Conservation (phyloP, 768 basidiomycete species). For the Saitozyma sp. region DNA sequence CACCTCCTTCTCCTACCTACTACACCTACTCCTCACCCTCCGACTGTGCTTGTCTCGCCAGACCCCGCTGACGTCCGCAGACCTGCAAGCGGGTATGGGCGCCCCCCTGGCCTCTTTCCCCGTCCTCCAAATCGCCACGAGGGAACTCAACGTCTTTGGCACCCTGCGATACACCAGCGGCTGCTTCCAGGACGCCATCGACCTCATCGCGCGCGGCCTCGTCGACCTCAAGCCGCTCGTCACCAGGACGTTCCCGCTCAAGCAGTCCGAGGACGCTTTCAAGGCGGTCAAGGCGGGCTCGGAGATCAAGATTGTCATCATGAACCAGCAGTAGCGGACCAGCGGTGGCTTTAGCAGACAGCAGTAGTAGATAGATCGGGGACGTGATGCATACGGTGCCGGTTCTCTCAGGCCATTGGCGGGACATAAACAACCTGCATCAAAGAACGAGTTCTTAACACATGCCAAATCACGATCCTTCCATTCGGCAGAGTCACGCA, state of each 20-base stretch:
- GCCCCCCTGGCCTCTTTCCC: constrained; percentile 67
- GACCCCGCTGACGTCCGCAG: not conserved
- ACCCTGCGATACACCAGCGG: constrained; percentile 66
- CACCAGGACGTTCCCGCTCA: constrained; percentile 55
- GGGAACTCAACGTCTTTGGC: constrained; percentile 80
- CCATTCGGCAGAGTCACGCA: too few species aligned
- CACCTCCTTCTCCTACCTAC: too few species aligned
- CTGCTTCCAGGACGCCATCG: constrained; percentile 65
- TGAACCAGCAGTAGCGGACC: constrained; percentile 19
- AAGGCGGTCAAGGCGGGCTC: constrained; percentile 9
- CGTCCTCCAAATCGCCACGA: constrained; percentile 65
- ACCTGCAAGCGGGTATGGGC: constrained; percentile 80
- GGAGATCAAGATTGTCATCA: constrained; percentile 21
- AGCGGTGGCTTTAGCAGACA: not conserved
- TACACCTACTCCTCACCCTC: too few species aligned
- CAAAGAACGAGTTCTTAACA: not conserved
- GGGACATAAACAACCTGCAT: not conserved
- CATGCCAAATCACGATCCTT: not conserved
- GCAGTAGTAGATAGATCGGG: not conserved
- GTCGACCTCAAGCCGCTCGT: constrained; percentile 84
- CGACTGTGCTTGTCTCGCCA: too few species aligned
- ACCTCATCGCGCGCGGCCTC: constrained; percentile 74
- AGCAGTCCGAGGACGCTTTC: constrained; percentile 12
- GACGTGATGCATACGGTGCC: not conserved
- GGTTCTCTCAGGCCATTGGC: not conserved